Conservation (phyloP, 2,329 filamentous ascomycete species). For the Magnaporthiopsis incrustans region DNA sequence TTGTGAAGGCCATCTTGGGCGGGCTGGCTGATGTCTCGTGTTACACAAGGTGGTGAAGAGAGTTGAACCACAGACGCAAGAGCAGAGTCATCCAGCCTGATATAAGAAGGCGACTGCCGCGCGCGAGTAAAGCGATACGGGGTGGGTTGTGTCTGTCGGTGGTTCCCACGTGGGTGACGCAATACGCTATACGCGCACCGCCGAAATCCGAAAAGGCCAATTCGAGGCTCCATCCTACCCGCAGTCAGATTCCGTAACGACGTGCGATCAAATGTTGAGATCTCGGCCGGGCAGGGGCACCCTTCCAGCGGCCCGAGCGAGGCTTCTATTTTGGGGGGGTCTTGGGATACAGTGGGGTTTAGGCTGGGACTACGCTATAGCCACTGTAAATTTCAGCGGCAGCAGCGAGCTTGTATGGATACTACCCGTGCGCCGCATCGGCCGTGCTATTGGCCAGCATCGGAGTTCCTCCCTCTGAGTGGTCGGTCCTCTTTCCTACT, state of each 20-base stretch:
- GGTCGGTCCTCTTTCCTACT: too few species aligned
- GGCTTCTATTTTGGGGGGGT: background rate
- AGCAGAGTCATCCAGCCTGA: too few species aligned
- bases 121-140: background rate
- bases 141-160: background rate
- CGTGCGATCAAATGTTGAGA: background rate
- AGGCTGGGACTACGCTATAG: too few species aligned
- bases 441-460: background rate
- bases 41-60: too few species aligned
- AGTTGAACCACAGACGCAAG: too few species aligned
- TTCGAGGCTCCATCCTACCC: too few species aligned
- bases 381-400: background rate
- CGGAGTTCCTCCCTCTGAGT: too few species aligned
- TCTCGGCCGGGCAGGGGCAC: background rate
- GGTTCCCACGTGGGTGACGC: background rate
- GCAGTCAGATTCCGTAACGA: too few species aligned
- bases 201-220: too few species aligned
- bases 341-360: too few species aligned
- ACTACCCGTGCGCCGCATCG: background rate
- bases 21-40: too few species aligned
- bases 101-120: too few species aligned
- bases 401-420: background rate
- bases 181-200: background rate
- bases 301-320: background rate
- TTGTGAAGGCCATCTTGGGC: constrained; percentile 77